Evolutionary conservation across 495 filamentous ascomycete genomes (phyloP).

Genomic region (Neurospora sp.): DNA sequence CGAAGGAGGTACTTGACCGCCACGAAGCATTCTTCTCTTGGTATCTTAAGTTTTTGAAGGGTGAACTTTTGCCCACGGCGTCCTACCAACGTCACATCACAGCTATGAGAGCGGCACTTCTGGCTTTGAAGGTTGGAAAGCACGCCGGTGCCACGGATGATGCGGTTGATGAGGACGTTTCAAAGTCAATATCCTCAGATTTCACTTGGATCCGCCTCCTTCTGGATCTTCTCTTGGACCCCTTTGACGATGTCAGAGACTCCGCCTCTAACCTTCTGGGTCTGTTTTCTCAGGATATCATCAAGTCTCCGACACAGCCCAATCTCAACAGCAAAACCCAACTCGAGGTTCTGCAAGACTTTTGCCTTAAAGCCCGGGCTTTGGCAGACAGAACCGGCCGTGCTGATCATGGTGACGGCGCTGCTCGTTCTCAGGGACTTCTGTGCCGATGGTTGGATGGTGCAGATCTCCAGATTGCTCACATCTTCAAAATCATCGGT

Average conservation of each 20-base stretch:
- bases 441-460: conserved; percentile 31
- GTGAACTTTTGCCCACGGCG: conserved; percentile 61
- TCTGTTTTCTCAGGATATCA: conserved; percentile 20
- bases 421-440: conserved; percentile 53
- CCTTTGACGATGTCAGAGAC: conserved; percentile 84
- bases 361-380: conserved; percentile 45
- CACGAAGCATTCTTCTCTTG: conserved; percentile 54
- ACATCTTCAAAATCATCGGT: conserved; percentile 36
- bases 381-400: conserved; percentile 54
- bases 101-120: conserved; percentile 54
- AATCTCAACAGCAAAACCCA: conserved; percentile 8
- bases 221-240: conserved; percentile 70
- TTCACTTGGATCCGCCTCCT: conserved; percentile 53
- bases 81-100: conserved; percentile 85
- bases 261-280: conserved; percentile 50
- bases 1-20: conserved; percentile 19
- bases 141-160: conserved; percentile 19
- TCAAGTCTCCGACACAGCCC: background rate
- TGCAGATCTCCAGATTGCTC: conserved; percentile 27
- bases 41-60: conserved; percentile 61
- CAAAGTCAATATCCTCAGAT: conserved; percentile 8
- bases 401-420: conserved; percentile 79
- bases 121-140: conserved; percentile 46
- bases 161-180: conserved; percentile 15
- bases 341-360: conserved; percentile 20